Base-by-base conservation (phyloP, 2,329 filamentous ascomycete species). In the Colletotrichum zoysiae region DNA sequence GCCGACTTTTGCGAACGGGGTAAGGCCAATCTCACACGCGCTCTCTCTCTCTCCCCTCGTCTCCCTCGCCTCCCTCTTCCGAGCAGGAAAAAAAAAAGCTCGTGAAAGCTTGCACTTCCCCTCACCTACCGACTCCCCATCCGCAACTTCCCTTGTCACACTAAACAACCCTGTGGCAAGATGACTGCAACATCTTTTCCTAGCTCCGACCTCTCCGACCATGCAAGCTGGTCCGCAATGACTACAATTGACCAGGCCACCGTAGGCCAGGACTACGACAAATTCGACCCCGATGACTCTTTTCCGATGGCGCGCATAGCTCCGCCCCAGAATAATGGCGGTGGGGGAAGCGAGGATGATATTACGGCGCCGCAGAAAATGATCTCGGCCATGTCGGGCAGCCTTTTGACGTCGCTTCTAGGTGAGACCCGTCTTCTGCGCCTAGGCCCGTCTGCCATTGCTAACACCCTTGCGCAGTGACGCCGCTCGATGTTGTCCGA, bases 401-500 rank as follows among this genome's bases (percentile, higher is more conserved):
- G 95, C 82, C 83, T 99, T 69, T 81, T 98, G 74, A 98, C 95
- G 11, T 96, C 95, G 26, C 82, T 98, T 35, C 88, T 98, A 53
- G 94, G 95, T 97, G 87, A 75, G 89, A 79, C 70, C 14, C 40
- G 20, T 46, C 8, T 33, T 4, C 44, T 38, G 35, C 46, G 20
- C 11, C 23, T 16, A 16, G 40, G 23, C 42, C 23, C 12, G 63
- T 53, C 64, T 71, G 26, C 65, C n/a, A 9, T 35, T 33, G 64
- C 74, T 70, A 61, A 70, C 57, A 50, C 40, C 40, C 30, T 69
- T 35, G 23, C 33, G 11, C 75, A 97, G 95, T 97, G 42, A 99
- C 96, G 6, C 96, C 96, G 58, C 91, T 99, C 64, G 96, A 99
- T 79, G 96, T 99, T 74, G 96, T 99, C 73, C 94, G 96, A 74